A percentile compares a stretch with the other conserved stretches of the same genome.
Conservation (phyloP, 2,329 filamentous ascomycete species). For the Xylariaceae sp. region DNA sequence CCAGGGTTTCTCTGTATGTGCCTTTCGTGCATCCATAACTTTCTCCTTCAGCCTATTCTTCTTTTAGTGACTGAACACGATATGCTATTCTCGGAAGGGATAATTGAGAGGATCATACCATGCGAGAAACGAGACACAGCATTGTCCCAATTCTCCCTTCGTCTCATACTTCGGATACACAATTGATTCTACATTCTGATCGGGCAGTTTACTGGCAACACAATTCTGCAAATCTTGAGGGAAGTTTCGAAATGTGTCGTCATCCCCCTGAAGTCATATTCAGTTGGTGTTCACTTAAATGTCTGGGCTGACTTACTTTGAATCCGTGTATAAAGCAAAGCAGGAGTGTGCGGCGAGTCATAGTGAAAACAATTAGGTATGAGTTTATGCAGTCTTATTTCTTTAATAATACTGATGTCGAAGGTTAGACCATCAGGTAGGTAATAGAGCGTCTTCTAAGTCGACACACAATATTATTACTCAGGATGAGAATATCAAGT, state of each 20-base stretch:
- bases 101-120: slow-evolving; percentile 41
- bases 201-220: slow-evolving; percentile 60
- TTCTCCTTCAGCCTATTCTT: slow-evolving; percentile 70
- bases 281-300: not conserved
- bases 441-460: not conserved
- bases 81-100: not conserved
- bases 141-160: slow-evolving; percentile 63
- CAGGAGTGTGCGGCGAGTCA: slow-evolving; percentile 60
- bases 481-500: not conserved
- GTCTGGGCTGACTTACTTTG: slow-evolving; percentile 51
- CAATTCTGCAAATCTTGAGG: slow-evolving; percentile 63
- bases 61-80: not conserved
- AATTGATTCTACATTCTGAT: slow-evolving; percentile 61
- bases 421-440: not conserved
- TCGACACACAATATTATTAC: not conserved
- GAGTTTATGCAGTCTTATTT: not conserved
- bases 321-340: slow-evolving; percentile 78
- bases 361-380: slow-evolving; percentile 19
- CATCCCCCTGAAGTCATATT: slow-evolving; percentile 56
- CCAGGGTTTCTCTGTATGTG: slow-evolving; percentile 69
- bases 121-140: slow-evolving; percentile 48
- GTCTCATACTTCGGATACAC: slow-evolving; percentile 76
- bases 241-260: slow-evolving; percentile 70
- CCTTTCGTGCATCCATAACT: slow-evolving; percentile 76
- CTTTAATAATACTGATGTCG: not conserved